Base-by-base conservation (phyloP, 2,329 filamentous ascomycete species). In the Paecilomyces sp. region DNA sequence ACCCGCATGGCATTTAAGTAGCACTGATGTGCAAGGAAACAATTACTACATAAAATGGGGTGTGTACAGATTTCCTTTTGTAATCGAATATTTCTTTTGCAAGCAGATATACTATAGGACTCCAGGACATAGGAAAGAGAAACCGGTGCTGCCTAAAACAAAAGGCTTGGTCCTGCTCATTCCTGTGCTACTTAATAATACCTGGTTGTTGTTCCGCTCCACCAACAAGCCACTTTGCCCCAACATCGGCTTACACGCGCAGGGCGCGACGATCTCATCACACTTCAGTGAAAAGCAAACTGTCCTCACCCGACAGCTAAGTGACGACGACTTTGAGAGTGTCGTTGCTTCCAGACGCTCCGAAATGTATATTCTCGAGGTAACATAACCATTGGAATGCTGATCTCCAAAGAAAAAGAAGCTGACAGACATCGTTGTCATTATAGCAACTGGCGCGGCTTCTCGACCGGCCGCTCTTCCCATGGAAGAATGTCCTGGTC, bases 401-500 rank as follows among this genome's bases (percentile, higher is more conserved):
- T 31, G 13, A 15, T 54, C 41, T 36, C 25, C 25, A 28, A 28
- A 28, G 33, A 15, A 28, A 28, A 25, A 15, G 31, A 9, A 53
- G 28, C 24, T 15, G 22, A 28, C 54, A 36, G 22, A 18, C 28
- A 18, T 41, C 7, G 22, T n/a, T n/a, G 25, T 18, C 33, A 28
- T 18, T 55, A 31, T 62, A 85, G 82, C 80, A 84, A 80, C 87
- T 97, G 67, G 91, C 91, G 72, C 86, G 85, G 76, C 87, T 89
- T 76, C 88, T 97, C 70, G 94, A 99, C 81, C 87, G 90, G 72
- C 92, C 93, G 60, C 82, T 90, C 72, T 96, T 97, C 80, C 93
- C 94, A 58, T 99, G 94, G 94, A 99, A 97, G 85, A 89, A 87
- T 74, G 86, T 99, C 69, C 92, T 99, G 70, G 85, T 97, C 68